Percentiles rank a stretch among this genome's conserved stretches.
phyloP scores from a whole-genome alignment of 192 early-diverging fungal species.

The Helicostylum pulchrum region DNA sequence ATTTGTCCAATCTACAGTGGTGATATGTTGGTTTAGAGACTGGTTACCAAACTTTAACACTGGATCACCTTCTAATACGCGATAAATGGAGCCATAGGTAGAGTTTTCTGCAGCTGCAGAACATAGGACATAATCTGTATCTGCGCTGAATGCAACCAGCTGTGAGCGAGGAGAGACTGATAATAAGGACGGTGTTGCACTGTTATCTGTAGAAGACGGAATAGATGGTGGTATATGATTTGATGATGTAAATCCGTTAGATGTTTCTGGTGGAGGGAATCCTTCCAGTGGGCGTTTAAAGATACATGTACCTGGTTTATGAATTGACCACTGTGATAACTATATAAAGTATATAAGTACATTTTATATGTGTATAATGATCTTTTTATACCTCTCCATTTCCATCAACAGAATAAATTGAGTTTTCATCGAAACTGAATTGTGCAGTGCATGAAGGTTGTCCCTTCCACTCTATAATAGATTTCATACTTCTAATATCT shows the following conservation, averaged over 20 bases:
- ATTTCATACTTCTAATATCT: constrained; percentile 51
- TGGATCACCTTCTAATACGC: constrained; percentile 41
- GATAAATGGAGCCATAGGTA: constrained; percentile 45
- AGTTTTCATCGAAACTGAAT: constrained; percentile 65
- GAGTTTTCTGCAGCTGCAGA: constrained; percentile 19
- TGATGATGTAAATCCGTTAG: constrained; percentile 12
- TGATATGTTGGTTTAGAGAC: constrained; percentile 38
- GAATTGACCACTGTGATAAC: constrained; percentile 51
- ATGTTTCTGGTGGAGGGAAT: constrained; percentile 41
- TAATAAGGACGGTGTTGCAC: constrained; percentile 25
- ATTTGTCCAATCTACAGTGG: constrained; percentile 53
- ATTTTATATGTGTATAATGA: background rate
- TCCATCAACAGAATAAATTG: constrained; percentile 48
- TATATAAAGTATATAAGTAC: constrained; percentile 16
- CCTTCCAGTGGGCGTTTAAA: constrained; percentile 38
- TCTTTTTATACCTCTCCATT: constrained; percentile 27
- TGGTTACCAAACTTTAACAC: constrained; percentile 40
- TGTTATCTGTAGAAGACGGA: constrained; percentile 7
- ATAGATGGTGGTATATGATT: background rate
- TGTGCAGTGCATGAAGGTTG: constrained; percentile 45
- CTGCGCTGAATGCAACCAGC: constrained; percentile 49
- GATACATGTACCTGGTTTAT: constrained; percentile 45
- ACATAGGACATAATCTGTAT: constrained; percentile 53
- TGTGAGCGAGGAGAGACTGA: constrained; percentile 37
- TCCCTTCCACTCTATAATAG: constrained; percentile 57